A percentile compares a stretch with the other conserved stretches of the same genome.
phyloP scores from a whole-genome alignment of 768 basidiomycete genomes.

The Gymnopilus junonius region DNA sequence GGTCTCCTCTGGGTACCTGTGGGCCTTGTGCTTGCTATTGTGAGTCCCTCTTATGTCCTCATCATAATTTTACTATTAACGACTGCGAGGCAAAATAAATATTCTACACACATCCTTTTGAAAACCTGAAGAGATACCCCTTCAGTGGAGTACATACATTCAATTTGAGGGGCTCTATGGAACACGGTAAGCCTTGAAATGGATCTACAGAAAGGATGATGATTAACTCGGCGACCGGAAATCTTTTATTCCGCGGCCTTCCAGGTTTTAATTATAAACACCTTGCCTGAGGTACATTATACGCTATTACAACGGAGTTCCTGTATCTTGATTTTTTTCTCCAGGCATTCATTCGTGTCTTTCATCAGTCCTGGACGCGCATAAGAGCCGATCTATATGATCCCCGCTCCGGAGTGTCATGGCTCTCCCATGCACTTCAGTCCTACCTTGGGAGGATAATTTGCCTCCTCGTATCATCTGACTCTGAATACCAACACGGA shows the following conservation, averaged over 20 bases:
- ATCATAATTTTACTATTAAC: conserved; percentile 40
- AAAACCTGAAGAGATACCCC: neutral
- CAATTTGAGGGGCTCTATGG: neutral
- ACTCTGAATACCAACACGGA: conserved; percentile 10
- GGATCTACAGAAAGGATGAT: neutral
- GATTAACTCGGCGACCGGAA: neutral
- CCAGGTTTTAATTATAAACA: conserved; percentile 7
- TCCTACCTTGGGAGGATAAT: conserved; percentile 7
- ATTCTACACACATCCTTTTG: too few relatives aligned
- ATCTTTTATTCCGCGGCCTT: conserved; percentile 13
- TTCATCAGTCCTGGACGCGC: conserved; percentile 14
- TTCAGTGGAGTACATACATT: neutral
- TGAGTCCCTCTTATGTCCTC: conserved; percentile 13
- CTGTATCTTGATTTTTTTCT: conserved; percentile 14
- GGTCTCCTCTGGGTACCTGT: conserved; percentile 17
- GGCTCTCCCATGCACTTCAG: conserved; percentile 11
- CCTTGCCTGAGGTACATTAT: conserved; percentile 7
- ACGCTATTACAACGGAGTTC: conserved; percentile 14
- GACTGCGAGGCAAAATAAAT: conserved; percentile 40
- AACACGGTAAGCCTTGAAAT: neutral
- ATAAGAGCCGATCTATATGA: conserved; percentile 20
- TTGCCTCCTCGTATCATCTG: conserved; percentile 19
- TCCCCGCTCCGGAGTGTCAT: conserved; percentile 10
- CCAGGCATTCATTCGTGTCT: conserved; percentile 3
- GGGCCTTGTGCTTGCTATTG: conserved; percentile 17